Percentiles rank a stretch among this genome's conserved stretches.
Evolutionary conservation across 371 early-diverging fungal genomes (phyloP).

Genomic region (Encephalitozoon hellem): DNA sequence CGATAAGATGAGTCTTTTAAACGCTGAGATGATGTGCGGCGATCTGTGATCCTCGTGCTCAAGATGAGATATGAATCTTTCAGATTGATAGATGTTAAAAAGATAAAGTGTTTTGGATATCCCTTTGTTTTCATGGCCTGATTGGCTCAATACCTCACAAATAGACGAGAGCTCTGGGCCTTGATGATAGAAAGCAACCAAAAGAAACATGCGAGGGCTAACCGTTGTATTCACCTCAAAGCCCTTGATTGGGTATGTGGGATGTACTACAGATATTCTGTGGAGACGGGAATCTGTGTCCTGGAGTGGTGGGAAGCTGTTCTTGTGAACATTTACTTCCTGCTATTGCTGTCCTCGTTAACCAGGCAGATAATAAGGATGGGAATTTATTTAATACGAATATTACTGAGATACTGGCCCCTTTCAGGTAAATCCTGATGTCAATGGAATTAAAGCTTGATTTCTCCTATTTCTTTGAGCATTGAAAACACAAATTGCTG

Average conservation of each 20-base stretch:
- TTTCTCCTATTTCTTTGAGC: neutral
- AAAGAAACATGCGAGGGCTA: neutral
- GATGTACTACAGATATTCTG: constrained; percentile 45
- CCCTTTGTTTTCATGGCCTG: neutral
- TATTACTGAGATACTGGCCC: neutral
- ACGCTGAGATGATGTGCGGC: neutral
- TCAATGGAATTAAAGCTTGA: neutral
- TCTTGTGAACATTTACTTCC: constrained; percentile 48
- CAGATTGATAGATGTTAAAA: neutral
- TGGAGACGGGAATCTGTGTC: constrained; percentile 48
- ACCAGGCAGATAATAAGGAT: constrained; percentile 23
- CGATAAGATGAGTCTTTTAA: constrained; percentile 11
- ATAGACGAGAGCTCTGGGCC: neutral
- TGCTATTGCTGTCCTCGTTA: constrained; percentile 38
- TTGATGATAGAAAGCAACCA: neutral
- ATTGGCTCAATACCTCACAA: neutral
- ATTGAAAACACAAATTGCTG: constrained; percentile 27
- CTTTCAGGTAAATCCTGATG: neutral
- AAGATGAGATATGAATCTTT: neutral
- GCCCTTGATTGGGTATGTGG: neutral
- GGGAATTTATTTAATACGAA: neutral
- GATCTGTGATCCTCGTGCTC: neutral
- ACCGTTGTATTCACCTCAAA: neutral
- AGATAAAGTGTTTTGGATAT: neutral
- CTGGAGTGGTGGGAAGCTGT: constrained; percentile 40